Evolutionary conservation across 768 basidiomycete genomes (phyloP), one percentile per base, ranked within the genome.

Genomic region (Tylopilus sp.): DNA sequence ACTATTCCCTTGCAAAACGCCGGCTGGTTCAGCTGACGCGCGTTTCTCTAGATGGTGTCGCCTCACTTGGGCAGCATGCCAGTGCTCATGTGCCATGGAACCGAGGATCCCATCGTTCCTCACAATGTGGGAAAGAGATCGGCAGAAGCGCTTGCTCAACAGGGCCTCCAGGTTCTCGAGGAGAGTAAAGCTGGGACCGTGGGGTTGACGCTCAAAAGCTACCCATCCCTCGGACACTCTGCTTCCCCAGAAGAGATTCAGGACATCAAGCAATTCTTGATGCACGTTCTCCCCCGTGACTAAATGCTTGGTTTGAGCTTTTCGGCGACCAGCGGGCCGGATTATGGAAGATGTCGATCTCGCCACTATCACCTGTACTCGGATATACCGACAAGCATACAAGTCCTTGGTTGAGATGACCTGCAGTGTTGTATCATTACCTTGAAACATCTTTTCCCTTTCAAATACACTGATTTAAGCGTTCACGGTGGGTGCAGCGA

Each of bases 11-110:
- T 7, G 35, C 35, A 4, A 7, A 35, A 15, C 15, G 13, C 15
- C 17, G 17, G 17, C 3, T 15, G 3, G 6, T 45, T 50, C n/a
- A n/a, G n/a, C 52, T 50, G 40, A 56, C 35, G 50, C 28, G 42
- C 17, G 40, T 44, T 55, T 44, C 21, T 35, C 17, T 17, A 91
- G 88, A 81, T 89, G 75, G 66, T 76, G 35, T 79, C 80, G 13
- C 70, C 77, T 8, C 73, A 83, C 57, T 81, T 85, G 17, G 69
- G 75, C 38, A 75, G 77, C 4, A 76, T 82, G n/a, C 88, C 92
- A 1, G 75, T 95, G 23, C 94, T 95, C 69, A 90, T 89, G 83
- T 93, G 88, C 12, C 90, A 93, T 56, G 93, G 93, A 21, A 78
- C 75, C 6, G 75, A 67, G 15, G 94, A 98, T 70, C 83, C 80